These are phyloP conservation scores for Pterocarpus santalinus DNA, from an alignment of 306 rosid species.

Conservation along the genomic window DNA sequence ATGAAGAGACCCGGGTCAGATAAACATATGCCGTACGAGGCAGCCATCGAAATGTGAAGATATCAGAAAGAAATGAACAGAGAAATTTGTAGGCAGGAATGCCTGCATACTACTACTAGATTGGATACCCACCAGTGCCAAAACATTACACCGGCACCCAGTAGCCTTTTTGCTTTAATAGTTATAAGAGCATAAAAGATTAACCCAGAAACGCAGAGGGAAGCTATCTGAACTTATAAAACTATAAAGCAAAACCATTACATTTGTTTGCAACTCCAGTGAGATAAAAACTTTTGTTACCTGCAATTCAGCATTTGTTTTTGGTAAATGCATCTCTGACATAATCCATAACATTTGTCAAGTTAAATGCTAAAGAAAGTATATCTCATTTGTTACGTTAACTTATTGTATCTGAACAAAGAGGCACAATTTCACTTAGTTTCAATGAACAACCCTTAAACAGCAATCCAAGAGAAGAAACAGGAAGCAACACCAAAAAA, in stretches of 20 bases:
- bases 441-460: conserved; percentile 42
- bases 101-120: neutral
- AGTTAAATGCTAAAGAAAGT: conserved; percentile 39
- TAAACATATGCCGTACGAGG: neutral
- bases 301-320: neutral
- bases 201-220: neutral
- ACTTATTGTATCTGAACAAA: conserved; percentile 41
- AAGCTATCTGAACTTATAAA: neutral
- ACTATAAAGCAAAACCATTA: neutral
- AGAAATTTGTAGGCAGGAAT: neutral
- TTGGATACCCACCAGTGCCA: too few relatives aligned
- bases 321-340: neutral
- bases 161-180: neutral
- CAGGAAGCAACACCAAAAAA: conserved; percentile 29
- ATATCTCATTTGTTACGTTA: conserved; percentile 1
- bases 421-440: conserved; percentile 44
- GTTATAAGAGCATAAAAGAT: neutral
- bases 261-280: neutral
- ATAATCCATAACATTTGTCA: conserved; percentile 13
- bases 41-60: neutral
- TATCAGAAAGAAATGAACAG: neutral
- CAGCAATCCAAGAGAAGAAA: conserved; percentile 44
- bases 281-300: neutral
- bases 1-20: conserved; percentile 26
- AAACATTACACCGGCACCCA: neutral